Conservation (phyloP, 1,284 basidiomycete species). For the Cutaneotrichosporon dermatis region DNA sequence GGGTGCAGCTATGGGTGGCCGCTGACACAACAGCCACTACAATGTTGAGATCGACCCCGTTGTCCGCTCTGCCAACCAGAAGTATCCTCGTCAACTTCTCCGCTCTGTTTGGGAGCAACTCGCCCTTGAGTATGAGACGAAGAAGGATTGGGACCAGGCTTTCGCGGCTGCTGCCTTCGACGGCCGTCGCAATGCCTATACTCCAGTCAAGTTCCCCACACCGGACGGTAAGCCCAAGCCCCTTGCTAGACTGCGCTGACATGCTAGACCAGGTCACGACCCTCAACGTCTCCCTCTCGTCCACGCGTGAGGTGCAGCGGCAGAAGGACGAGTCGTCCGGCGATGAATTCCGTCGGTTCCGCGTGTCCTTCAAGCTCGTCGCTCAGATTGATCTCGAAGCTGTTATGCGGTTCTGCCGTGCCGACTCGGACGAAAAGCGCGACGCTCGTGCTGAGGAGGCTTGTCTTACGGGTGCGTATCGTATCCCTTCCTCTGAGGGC, state of each 20-base stretch:
- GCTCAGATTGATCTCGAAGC: conserved; percentile 37
- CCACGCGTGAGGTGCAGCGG: conserved; percentile 30
- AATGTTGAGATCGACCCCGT: conserved; percentile 45
- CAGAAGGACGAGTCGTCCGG: conserved; percentile 28
- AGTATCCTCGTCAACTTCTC: conserved; percentile 27
- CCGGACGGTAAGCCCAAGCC: conserved; percentile 19
- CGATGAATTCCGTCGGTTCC: conserved; percentile 35
- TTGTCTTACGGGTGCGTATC: conserved; percentile 35
- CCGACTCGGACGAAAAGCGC: conserved; percentile 20
- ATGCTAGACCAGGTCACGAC: conserved; percentile 5
- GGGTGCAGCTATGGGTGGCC: background rate
- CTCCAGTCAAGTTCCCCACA: conserved; percentile 34
- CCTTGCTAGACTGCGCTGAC: background rate
- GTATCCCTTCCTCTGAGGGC: no score
- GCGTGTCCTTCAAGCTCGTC: conserved; percentile 35
- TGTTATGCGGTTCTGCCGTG: conserved; percentile 39
- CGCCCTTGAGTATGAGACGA: conserved; percentile 22
- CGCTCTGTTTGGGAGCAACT: conserved; percentile 35
- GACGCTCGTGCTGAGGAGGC: conserved; percentile 28
- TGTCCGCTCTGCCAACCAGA: conserved; percentile 36
- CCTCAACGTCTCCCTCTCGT: conserved; percentile 28
- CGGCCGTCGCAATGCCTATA: conserved; percentile 39
- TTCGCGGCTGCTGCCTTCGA: conserved; percentile 33
- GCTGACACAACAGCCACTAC: conserved; percentile 34
- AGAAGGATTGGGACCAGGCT: conserved; percentile 17